phyloP scores from a whole-genome alignment of 495 filamentous ascomycete species.

The Glutinoglossum americanum region DNA sequence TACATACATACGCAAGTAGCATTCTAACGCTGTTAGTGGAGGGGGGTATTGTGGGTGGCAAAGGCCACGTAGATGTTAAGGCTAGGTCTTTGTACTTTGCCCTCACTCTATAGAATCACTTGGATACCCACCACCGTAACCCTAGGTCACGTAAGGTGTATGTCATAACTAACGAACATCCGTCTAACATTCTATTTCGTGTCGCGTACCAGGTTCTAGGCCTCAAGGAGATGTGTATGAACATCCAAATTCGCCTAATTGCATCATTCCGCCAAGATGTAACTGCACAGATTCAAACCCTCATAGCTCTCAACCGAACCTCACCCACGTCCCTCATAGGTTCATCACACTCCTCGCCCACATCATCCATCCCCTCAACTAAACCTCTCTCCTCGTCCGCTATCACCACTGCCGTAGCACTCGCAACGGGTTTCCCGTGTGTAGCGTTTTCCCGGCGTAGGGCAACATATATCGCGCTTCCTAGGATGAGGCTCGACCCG shows the following conservation, averaged over 20 bases:
- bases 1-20: too few relatives aligned
- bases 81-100: not conserved
- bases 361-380: not conserved
- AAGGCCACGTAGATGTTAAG: not conserved
- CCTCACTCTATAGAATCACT: not conserved
- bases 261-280: too few relatives aligned
- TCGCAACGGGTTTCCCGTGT: not conserved
- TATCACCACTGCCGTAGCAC: not conserved
- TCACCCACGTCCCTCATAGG: not conserved
- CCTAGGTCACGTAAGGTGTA: not conserved
- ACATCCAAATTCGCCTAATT: too few relatives aligned
- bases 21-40: too few relatives aligned
- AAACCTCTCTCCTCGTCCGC: not conserved
- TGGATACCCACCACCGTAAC: not conserved
- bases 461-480: conserved; percentile 61
- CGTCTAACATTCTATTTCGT: too few relatives aligned
- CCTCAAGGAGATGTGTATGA: too few relatives aligned
- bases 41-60: too few relatives aligned
- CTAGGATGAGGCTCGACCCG: conserved; percentile 61
- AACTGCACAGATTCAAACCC: too few relatives aligned
- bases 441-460: conserved; percentile 20
- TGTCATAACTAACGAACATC: not conserved
- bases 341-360: not conserved
- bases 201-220: too few relatives aligned
- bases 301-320: not conserved